Base-by-base conservation (phyloP, 2,329 filamentous ascomycete species). In the Venturia aucupariae region DNA sequence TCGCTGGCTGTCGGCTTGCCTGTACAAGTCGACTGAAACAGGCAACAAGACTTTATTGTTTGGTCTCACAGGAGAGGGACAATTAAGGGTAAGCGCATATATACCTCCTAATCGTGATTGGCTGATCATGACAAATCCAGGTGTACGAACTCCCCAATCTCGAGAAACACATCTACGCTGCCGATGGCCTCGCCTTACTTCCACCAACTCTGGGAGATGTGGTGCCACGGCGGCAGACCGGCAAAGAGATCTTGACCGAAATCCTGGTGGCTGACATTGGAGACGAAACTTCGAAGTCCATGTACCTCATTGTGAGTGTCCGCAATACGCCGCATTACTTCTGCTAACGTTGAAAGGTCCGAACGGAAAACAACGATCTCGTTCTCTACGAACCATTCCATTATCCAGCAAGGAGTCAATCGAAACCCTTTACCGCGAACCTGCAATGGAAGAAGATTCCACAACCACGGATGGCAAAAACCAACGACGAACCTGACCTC, bases 191-290 rank as follows among this genome's bases (percentile, higher is more conserved):
- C 11, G 85, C 87, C 39, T 91, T 90, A 68, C 82, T 96, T 2
- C 91, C 91, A 0, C 86, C 90, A 0, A 81, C 90, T 11, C 78
- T 97, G 32, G 77, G 84, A 6, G 90, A 93, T 42, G 89, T 87
- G 70, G 79, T 84, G 0, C 83, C 85, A 3, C 85, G 89, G 68
- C 85, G 90, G 70, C 86, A 87, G 59, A 86, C 86, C 27, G 83
- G 84, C 8, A 88, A 87, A 69, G 92, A 94, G 69, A 82, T 79
- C 0, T 75, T 99, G 8, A 84, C 86, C 0, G 93, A 99, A 74
- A 83, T 96, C 4, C 72, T 96, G 8, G 84, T 97, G 6, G 88
- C 92, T 41, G 88, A 97, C 68, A 82, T 99, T 15, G 94, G 94
- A 32, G 90, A 96, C 71, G 77, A 81, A 4, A 85, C 85, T 11